Evolutionary conservation across 331 rosid genomes (phyloP).

Genomic region (Spiraea crenata): DNA sequence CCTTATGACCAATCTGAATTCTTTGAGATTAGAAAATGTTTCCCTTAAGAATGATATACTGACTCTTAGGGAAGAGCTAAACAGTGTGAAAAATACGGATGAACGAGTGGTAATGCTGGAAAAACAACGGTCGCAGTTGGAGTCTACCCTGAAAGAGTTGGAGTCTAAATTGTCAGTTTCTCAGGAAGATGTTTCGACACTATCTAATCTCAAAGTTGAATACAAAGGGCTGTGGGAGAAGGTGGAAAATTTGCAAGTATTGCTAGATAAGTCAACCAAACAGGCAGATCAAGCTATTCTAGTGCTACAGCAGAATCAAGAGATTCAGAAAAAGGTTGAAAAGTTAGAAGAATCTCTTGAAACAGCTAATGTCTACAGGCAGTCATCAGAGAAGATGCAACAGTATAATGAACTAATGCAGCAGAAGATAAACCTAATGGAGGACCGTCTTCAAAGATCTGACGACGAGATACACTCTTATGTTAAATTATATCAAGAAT

Average conservation of each 20-base stretch:
- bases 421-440: conserved; percentile 69
- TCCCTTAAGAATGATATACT: conserved; percentile 54
- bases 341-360: conserved; percentile 78
- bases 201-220: conserved; percentile 59
- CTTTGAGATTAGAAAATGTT: conserved; percentile 70
- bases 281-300: conserved; percentile 68
- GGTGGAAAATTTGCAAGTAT: conserved; percentile 63
- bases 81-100: conserved; percentile 45
- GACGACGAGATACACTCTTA: conserved; percentile 80
- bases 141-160: conserved; percentile 62
- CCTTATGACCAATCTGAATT: conserved; percentile 53
- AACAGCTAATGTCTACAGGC: conserved; percentile 59
- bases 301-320: conserved; percentile 79
- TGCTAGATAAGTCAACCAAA: conserved; percentile 70
- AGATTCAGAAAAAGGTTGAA: conserved; percentile 69
- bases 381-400: conserved; percentile 75
- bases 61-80: conserved; percentile 52
- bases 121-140: conserved; percentile 65
- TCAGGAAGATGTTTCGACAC: conserved; percentile 64
- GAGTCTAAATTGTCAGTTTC: conserved; percentile 60
- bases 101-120: conserved; percentile 65
- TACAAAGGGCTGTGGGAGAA: conserved; percentile 54
- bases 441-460: conserved; percentile 74
- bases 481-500: conserved; percentile 78
- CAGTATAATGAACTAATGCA: conserved; percentile 65